Base-by-base conservation (phyloP, 495 filamentous ascomycete genomes). In the Penicillium cataractarum region DNA sequence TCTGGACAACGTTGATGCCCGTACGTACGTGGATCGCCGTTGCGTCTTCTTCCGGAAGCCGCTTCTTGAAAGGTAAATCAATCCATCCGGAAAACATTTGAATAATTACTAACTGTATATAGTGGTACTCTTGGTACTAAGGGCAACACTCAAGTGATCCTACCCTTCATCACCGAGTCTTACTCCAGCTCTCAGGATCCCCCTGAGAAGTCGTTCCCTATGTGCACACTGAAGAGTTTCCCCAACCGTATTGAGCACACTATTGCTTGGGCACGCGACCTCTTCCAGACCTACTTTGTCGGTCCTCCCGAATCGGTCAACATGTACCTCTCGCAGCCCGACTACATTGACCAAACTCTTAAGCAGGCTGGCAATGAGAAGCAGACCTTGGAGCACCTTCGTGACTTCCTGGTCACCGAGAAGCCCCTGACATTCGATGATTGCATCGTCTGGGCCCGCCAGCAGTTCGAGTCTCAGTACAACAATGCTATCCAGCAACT, bases 11-110 rank as follows among this genome's bases (percentile, higher is more conserved):
- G 92, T 99, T 17, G 94, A 99, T 68, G 96, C 96, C 17, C 86
- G 96, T 71, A 97, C 93, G 21, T 99, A 99, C 66, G 93, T 99
- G 62, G 96, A 99, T 74, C 87, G 96, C 59, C 88, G 95, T 72
- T 99, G 96, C 73, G 94, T 99, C 50, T 97, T 97, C 84, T 99
- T 98, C 91, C 90, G 88, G 65, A 98, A 98, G 78, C 92, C 96
- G 3, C 82, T 99, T 1, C 84, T 99, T 9, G 96, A 99, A 78
- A 97, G 49, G 49, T 52, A 52, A 52, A 8, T 6, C 24, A 15
- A 31, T 7, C 12, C 15, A n/a, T 27, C 9, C 27, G 8, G 15
- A 52, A 13, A 12, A 29, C 6, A 15, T 19, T 8, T 17, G 27
- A 19, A 32, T n/a, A 21, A 4, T n/a, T 27, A 9, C 27, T 29